Evolutionary conservation across 1,284 basidiomycete genomes (phyloP), one percentile per base, ranked within the genome.

Genomic region (Papiliotrema flavescens): DNA sequence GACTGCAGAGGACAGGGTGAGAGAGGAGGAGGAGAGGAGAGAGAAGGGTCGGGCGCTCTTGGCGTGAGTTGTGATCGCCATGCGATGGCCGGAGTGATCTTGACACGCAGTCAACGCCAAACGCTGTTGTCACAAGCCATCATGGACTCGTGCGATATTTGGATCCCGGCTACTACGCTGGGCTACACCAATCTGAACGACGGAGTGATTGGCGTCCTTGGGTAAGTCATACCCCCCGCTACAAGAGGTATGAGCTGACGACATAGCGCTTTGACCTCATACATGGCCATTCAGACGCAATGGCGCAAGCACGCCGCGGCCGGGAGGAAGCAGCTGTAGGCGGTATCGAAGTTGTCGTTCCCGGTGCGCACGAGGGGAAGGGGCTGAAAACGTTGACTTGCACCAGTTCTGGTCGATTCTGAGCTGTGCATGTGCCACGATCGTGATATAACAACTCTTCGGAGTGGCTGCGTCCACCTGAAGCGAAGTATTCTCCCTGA

Each of bases 91-190:
- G 9, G 35, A 22, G 19, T 34, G 42, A 46, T 19, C 5, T 14
- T 41, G 45, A 41, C 22, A 24, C 24, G 6, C 50, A 75, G 75
- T 13, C 74, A 76, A 69, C 60, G 74, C 37, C 65, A 73, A 49
- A 66, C 61, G 19, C 61, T 77, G 41, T 53, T 76, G 34, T 71
- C 67, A n/a, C 76, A 77, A 56, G 55, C 75, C 40, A 60, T 75
- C 49, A 71, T 65, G 45, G 76, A 78, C 58, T 60, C 69, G 17
- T 67, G 70, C 54, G 76, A 78, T 61, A 57, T 93, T 62, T 90
- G 89, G 85, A 85, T 94, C 69, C 96, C 95, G 13, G 89, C 92
- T 13, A 87, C 88, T 43, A 87, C 83, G 59, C 81, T 93, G 44
- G 90, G 87, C 45, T 79, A 90, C 57, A 82, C 88, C 61, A 83